Evolutionary conservation across 345 rosid species (phyloP).

Genomic region (Erucastrum elatum): DNA sequence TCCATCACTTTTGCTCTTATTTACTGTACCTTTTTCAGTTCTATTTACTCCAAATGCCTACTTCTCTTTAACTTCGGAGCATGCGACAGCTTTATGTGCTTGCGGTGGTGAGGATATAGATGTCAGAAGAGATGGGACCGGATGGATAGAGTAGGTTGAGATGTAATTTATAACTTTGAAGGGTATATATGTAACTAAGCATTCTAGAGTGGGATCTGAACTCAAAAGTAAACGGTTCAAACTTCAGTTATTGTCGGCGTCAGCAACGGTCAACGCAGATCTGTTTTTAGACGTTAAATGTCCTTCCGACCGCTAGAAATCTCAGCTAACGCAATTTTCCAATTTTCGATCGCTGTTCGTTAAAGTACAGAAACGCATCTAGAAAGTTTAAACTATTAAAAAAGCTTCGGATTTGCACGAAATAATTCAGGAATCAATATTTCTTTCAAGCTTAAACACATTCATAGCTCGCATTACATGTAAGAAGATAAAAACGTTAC

Average conservation of each 20-base stretch:
- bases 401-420: background rate
- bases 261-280: background rate
- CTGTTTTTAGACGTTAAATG: background rate
- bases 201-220: background rate
- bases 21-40: too few relatives aligned
- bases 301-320: background rate
- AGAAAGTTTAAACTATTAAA: background rate
- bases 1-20: too few relatives aligned
- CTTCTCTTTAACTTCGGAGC: too few relatives aligned
- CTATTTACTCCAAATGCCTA: too few relatives aligned
- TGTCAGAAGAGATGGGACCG: conserved; percentile 7
- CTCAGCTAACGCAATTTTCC: background rate
- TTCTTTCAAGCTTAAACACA: background rate
- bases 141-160: background rate
- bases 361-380: background rate
- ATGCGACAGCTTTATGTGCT: background rate
- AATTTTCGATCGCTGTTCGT: background rate
- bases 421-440: background rate
- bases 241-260: conserved; percentile 25
- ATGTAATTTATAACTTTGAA: background rate
- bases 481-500: background rate
- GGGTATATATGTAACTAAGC: background rate
- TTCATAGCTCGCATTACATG: background rate
- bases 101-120: background rate
- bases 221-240: background rate